phyloP scores from a whole-genome alignment of 2,329 filamentous ascomycete species.

The Colletotrichum sp. region DNA sequence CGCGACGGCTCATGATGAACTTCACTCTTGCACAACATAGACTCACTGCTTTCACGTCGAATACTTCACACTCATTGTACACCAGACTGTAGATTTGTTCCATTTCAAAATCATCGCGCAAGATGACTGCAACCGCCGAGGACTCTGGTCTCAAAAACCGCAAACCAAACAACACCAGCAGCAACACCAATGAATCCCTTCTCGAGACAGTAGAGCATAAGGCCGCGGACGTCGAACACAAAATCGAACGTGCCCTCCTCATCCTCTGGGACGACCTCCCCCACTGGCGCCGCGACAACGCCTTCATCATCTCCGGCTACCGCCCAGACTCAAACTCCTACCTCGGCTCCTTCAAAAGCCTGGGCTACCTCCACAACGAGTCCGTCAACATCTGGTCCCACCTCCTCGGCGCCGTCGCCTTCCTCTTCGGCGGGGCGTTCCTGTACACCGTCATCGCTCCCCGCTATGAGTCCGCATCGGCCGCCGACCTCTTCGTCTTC shows the following conservation, averaged over 20 bases:
- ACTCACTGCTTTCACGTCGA: neutral
- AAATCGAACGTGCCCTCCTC: constrained; percentile 45
- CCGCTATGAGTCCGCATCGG: constrained; percentile 68
- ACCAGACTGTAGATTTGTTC: neutral
- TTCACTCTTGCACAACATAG: neutral
- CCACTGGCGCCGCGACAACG: constrained; percentile 65
- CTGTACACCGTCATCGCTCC: constrained; percentile 65
- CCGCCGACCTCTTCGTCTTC: constrained; percentile 74
- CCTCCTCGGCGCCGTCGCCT: constrained; percentile 67
- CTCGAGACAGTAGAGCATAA: constrained; percentile 30
- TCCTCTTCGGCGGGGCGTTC: constrained; percentile 54
- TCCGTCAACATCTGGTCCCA: constrained; percentile 69
- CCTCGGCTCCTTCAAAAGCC: constrained; percentile 46
- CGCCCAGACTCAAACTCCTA: constrained; percentile 56
- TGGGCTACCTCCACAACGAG: constrained; percentile 65
- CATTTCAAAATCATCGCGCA: neutral
- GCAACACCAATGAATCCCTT: neutral
- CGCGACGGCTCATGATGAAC: neutral
- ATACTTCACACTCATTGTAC: neutral
- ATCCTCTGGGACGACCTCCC: constrained; percentile 65
- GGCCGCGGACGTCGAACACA: constrained; percentile 36
- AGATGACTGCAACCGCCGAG: neutral
- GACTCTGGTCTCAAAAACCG: neutral
- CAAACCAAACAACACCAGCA: neutral
- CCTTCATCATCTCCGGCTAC: constrained; percentile 60